Percentiles rank a stretch among this genome's conserved stretches.
phyloP scores from a whole-genome alignment of 805 yeast species.

The Cyberlindnera meyerae region DNA sequence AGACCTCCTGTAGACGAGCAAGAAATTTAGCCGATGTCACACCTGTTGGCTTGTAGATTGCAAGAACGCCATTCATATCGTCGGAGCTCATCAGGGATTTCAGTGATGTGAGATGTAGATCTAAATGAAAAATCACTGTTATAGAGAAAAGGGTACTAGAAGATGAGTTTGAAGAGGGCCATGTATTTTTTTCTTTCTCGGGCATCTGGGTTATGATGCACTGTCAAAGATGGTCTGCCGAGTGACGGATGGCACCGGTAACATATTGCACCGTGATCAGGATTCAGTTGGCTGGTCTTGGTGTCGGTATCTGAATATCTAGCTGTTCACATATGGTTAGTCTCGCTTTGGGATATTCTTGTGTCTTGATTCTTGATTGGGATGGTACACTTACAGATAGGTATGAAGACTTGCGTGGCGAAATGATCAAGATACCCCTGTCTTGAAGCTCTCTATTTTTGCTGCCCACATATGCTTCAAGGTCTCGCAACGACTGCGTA shows the following conservation, averaged over 20 bases:
- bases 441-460: slow-evolving; percentile 27
- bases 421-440: slow-evolving; percentile 36
- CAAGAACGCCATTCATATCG: slow-evolving; percentile 86
- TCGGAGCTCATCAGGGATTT: slow-evolving; percentile 2
- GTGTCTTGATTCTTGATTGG: too few relatives aligned
- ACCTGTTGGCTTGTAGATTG: slow-evolving; percentile 86
- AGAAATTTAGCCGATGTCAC: slow-evolving; percentile 74
- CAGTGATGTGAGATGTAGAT: too few relatives aligned
- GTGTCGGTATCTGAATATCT: slow-evolving; percentile 50
- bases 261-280: too few relatives aligned
- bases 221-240: too few relatives aligned
- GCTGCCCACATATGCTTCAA: slow-evolving; percentile 39
- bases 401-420: slow-evolving; percentile 51
- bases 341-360: too few relatives aligned
- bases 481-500: slow-evolving; percentile 29
- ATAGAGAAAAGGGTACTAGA: too few relatives aligned
- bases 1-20: slow-evolving; percentile 54
- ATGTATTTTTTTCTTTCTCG: not conserved
- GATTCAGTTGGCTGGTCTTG: too few relatives aligned
- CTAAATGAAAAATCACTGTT: not conserved
- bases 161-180: too few relatives aligned
- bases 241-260: too few relatives aligned
- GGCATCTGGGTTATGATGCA: too few relatives aligned
- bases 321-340: too few relatives aligned
- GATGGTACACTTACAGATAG: slow-evolving; percentile 32